phyloP scores from a whole-genome alignment of 176 grass and related monocot genomes.

The Ampelocalamus luodianensis region DNA sequence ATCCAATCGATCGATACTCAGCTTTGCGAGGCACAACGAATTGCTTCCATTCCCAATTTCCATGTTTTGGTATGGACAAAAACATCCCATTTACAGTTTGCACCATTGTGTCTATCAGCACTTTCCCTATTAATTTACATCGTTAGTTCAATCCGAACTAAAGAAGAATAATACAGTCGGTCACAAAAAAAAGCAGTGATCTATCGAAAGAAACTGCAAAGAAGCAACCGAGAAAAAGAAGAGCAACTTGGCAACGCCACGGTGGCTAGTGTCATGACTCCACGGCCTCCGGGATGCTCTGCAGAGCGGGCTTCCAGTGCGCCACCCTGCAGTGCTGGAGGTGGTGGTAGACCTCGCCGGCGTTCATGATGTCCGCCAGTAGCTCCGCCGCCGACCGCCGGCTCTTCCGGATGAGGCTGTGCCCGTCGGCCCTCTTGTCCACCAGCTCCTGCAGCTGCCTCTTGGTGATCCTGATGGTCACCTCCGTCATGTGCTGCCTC shows the following conservation, averaged over 20 bases:
- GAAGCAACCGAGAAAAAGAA: conserved; percentile 12
- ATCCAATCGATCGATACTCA: background rate
- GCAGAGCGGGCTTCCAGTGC: conserved; percentile 61
- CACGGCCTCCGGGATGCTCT: conserved; percentile 67
- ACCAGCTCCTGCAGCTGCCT: conserved; percentile 64
- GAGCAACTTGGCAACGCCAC: background rate
- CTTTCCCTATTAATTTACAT: conserved; percentile 40
- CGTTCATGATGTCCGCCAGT: conserved; percentile 64
- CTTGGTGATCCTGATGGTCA: conserved; percentile 73
- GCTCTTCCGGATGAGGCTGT: conserved; percentile 22
- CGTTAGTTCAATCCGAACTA: conserved; percentile 3
- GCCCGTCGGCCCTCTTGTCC: conserved; percentile 32
- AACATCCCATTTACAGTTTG: conserved; percentile 23
- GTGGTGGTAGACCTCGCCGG: conserved; percentile 55
- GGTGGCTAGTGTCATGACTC: conserved; percentile 35
- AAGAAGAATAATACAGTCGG: conserved; percentile 27
- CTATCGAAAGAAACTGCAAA: background rate
- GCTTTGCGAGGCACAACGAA: background rate
- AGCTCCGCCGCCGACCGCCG: conserved; percentile 43
- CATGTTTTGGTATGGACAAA: background rate
- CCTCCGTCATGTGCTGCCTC: conserved; percentile 34
- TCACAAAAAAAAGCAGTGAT: background rate
- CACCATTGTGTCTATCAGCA: background rate
- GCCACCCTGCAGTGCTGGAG: conserved; percentile 39
- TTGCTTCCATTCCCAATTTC: conserved; percentile 19